A percentile compares a stretch with the other conserved stretches of the same genome.
Conservation (phyloP, 2,329 filamentous ascomycete species). For the Ophiocordyceps australis region DNA sequence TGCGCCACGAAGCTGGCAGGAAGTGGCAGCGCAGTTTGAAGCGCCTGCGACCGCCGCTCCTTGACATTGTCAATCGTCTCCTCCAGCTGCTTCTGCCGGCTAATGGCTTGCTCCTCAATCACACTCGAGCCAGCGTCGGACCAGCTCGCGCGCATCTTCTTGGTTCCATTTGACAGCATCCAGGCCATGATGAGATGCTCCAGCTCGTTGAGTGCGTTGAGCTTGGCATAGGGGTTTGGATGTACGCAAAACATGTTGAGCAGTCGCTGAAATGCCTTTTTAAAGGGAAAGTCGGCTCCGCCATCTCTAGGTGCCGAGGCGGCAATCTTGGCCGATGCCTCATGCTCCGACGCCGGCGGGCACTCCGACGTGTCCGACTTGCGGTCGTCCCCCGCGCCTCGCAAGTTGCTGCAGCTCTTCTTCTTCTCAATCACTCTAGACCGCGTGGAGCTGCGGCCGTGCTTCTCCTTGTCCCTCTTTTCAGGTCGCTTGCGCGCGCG, state of each 20-base stretch:
- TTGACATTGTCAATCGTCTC: conserved; percentile 53
- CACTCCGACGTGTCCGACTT: conserved; percentile 18
- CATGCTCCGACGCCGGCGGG: conserved; percentile 18
- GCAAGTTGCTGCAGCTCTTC: conserved; percentile 49
- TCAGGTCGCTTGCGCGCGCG: conserved; percentile 20
- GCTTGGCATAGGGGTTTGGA: conserved; percentile 72
- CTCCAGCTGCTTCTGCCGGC: conserved; percentile 32
- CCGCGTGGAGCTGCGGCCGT: conserved; percentile 23
- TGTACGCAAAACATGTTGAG: conserved; percentile 78
- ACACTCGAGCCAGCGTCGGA: conserved; percentile 17
- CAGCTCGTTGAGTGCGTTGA: conserved; percentile 68
- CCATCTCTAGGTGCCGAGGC: too few species aligned
- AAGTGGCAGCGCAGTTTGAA: conserved; percentile 13
- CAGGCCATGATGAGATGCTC: conserved; percentile 68
- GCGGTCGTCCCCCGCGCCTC: conserved; percentile 27
- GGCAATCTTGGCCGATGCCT: conserved; percentile 12
- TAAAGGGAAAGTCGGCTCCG: conserved; percentile 54
- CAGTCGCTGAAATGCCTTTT: conserved; percentile 59
- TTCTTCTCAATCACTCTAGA: conserved; percentile 42
- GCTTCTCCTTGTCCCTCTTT: conserved; percentile 22
- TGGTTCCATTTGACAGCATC: conserved; percentile 21
- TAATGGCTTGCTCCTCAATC: conserved; percentile 12
- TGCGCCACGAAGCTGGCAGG: conserved; percentile 12
- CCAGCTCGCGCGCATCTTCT: conserved; percentile 15
- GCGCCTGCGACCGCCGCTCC: conserved; percentile 42